These are phyloP conservation scores for Rhinocladiella similis DNA, from an alignment of 2,329 filamentous ascomycete species.

Conservation along the genomic window DNA sequence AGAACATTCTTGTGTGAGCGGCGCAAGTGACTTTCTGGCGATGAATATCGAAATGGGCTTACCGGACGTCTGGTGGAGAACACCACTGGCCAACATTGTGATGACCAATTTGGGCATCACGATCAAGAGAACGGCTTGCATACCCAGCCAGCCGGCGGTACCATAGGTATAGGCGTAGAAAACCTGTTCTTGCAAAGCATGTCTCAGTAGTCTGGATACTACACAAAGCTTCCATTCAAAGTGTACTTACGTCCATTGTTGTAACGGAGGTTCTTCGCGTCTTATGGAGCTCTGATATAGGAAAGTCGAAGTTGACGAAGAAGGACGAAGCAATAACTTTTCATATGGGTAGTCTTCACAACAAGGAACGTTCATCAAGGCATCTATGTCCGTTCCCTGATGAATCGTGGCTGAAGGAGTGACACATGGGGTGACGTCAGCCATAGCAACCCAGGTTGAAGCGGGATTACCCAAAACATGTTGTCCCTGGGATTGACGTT, in stretches of 20 bases:
- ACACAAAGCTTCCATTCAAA: too few species aligned
- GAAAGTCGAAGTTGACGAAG: neutral
- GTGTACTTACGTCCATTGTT: slow-evolving; percentile 17
- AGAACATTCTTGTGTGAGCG: slow-evolving; percentile 2
- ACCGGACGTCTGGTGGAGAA: slow-evolving; percentile 58
- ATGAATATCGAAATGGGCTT: slow-evolving; percentile 27
- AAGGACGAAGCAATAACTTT: too few species aligned
- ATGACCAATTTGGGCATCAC: slow-evolving; percentile 62
- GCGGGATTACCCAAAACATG: too few species aligned
- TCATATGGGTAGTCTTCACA: too few species aligned
- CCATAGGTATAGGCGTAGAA: slow-evolving; percentile 48
- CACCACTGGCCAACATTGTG: slow-evolving; percentile 57
- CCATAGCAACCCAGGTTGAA: neutral
- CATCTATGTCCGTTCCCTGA: too few species aligned
- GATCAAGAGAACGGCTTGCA: slow-evolving; percentile 56
- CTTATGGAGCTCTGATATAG: neutral
- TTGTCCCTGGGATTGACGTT: too few species aligned
- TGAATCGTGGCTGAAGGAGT: neutral
- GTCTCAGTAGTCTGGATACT: too few species aligned
- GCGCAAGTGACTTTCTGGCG: neutral
- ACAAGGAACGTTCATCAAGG: too few species aligned
- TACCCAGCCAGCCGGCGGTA: slow-evolving; percentile 44
- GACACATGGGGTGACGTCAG: neutral
- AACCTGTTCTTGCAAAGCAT: slow-evolving; percentile 32
- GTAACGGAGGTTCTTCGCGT: neutral